Evolutionary conservation across 1,139 yeast genomes (phyloP), one percentile per base, ranked within the genome.

Genomic region (Sugiyamaella paludigena): DNA sequence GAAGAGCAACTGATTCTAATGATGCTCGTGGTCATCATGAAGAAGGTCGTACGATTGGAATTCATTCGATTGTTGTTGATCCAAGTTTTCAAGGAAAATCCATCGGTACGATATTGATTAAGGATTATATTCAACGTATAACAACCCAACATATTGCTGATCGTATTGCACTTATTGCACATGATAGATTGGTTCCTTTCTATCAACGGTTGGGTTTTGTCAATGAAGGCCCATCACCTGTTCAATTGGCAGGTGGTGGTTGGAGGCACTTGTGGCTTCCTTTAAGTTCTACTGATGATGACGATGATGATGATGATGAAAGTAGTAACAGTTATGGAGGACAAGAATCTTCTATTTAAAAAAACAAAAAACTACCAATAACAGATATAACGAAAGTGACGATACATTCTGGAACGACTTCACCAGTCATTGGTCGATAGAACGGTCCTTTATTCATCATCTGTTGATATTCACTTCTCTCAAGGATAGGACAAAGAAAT

Each of bases 71-170:
- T 43, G 91, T 82, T 4, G 79, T 92, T 34, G 82, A 81, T 58
- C 87, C 92, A 27, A 81, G 81, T 38, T 87, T 83, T 78, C 88
- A 84, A 65, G 87, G 89, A 50, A 79, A 81, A 68, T 86, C 85
- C 62, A 74, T 92, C 54, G 98, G 95, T 8, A 81, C 95, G 12
- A 73, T 88, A 54, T 71, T 92, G 63, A 70, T 91, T 63, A 89
- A 86, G 59, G 98, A 92, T 70, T 92, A 87, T 69, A 79, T 91
- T 55, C 97, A 92, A 68, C 87, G 91, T 61, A 74, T 92, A 67
- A 80, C 89, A 39, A 88, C 89, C 65, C 95, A 88, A 64, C 88
- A 84, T 59, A 81, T 88, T 57, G 97, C 95, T 45, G 87, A 83
- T 58, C 78, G 81, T 60, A 81, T 92, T 47, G 79, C 83, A 4